Conservation (phyloP, 176 grass and related monocot species). For the Leersia perrieri region DNA sequence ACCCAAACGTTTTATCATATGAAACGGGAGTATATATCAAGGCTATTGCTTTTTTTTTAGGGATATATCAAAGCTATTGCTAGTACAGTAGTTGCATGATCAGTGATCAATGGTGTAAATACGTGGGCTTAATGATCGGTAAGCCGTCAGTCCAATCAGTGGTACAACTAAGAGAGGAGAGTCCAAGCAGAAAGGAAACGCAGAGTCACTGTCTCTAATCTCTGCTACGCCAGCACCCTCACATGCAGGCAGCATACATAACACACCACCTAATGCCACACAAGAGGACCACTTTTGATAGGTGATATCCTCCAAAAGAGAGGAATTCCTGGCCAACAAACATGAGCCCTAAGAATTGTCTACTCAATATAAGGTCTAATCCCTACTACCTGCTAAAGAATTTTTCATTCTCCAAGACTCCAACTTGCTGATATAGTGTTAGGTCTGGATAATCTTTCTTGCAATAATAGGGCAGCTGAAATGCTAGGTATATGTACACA, state of each 20-base stretch:
- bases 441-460: slow-evolving; percentile 19
- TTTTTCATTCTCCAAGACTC: not conserved
- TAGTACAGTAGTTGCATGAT: not conserved
- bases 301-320: slow-evolving; percentile 26
- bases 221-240: slow-evolving; percentile 31
- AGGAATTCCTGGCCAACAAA: slow-evolving; percentile 38
- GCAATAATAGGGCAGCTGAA: not conserved
- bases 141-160: slow-evolving; percentile 2
- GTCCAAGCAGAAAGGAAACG: slow-evolving; percentile 21
- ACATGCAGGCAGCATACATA: slow-evolving; percentile 34
- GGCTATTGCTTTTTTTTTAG: too few relatives aligned
- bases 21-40: too few relatives aligned
- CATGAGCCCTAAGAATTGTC: not conserved
- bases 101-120: not conserved
- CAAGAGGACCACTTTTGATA: slow-evolving; percentile 42
- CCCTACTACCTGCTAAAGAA: not conserved
- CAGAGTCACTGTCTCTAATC: slow-evolving; percentile 32
- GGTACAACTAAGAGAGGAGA: not conserved
- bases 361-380: not conserved
- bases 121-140: slow-evolving; percentile 6
- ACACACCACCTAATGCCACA: slow-evolving; percentile 34
- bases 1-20: too few relatives aligned
- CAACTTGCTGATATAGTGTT: not conserved
- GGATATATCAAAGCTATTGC: not conserved
- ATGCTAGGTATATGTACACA: not conserved